Conservation (phyloP, 2,329 filamentous ascomycete genomes). For the Verticillium isaacii region DNA sequence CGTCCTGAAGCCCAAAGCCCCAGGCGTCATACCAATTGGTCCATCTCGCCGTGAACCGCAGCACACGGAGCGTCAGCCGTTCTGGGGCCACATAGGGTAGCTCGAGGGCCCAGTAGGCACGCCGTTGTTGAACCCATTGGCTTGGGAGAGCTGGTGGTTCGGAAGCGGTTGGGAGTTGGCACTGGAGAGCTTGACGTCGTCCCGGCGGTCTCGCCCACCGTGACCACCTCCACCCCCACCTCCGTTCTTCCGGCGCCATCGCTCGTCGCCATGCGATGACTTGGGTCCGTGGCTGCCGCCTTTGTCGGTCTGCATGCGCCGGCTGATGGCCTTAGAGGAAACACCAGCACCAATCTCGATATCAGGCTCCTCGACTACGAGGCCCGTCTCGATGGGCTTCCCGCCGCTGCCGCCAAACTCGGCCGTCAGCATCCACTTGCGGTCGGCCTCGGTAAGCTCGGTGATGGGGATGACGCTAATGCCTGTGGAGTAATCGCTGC, state of each 20-base stretch:
- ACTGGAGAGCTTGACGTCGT: slow-evolving; percentile 17
- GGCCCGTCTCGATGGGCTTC: slow-evolving; percentile 69
- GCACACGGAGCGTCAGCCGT: background rate
- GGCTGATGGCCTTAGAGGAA: slow-evolving; percentile 80
- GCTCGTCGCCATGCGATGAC: slow-evolving; percentile 45
- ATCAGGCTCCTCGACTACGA: slow-evolving; percentile 94
- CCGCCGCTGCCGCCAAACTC: slow-evolving; percentile 92
- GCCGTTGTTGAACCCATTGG: slow-evolving; percentile 20
- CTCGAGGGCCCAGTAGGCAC: background rate
- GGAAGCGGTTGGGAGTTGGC: slow-evolving; percentile 16
- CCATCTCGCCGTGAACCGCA: background rate
- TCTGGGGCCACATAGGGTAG: background rate
- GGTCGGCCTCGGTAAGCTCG: slow-evolving; percentile 90
- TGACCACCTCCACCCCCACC: background rate
- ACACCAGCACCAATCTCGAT: slow-evolving; percentile 98
- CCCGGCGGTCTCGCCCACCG: slow-evolving; percentile 14
- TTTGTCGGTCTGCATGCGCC: slow-evolving; percentile 65
- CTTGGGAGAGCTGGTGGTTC: slow-evolving; percentile 28
- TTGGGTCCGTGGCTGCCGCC: slow-evolving; percentile 61
- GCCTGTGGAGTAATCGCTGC: slow-evolving; percentile 90
- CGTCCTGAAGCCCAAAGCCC: background rate
- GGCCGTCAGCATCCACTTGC: slow-evolving; percentile 94
- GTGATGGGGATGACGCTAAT: slow-evolving; percentile 91
- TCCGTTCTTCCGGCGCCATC: slow-evolving; percentile 22
- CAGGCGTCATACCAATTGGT: background rate